A percentile compares a stretch with the other conserved stretches of the same genome.
phyloP scores from a whole-genome alignment of 768 basidiomycete genomes.

The Lactarius trivialis region DNA sequence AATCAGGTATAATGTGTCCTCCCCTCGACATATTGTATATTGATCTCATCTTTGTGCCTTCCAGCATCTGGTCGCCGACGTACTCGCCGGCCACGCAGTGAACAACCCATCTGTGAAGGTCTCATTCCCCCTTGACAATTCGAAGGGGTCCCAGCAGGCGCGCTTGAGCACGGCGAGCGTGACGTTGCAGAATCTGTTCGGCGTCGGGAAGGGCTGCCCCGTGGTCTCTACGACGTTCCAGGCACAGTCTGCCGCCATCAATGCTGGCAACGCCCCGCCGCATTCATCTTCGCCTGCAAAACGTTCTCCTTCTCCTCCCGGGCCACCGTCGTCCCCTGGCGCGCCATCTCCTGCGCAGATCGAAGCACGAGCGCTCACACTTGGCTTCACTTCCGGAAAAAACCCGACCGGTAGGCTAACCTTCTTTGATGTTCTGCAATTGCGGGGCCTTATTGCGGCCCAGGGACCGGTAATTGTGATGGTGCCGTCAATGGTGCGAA shows the following conservation, averaged over 20 bases:
- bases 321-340: too few species aligned
- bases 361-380: conserved; percentile 24
- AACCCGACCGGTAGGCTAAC: conserved; percentile 25
- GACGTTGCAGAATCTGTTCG: conserved; percentile 68
- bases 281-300: too few species aligned
- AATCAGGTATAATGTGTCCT: conserved; percentile 22
- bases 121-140: conserved; percentile 57
- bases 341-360: conserved; percentile 1
- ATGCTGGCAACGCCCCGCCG: too few species aligned
- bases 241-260: too few species aligned
- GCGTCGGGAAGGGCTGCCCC: conserved; percentile 63
- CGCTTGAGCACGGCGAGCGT: conserved; percentile 54
- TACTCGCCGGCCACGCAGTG: conserved; percentile 34
- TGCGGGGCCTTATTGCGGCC: too few species aligned
- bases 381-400: conserved; percentile 26
- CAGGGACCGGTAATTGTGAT: too few species aligned
- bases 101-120: conserved; percentile 57
- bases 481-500: conserved; percentile 16
- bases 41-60: not conserved
- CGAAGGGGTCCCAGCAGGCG: conserved; percentile 39
- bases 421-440: not conserved
- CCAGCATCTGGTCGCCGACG: conserved; percentile 9
- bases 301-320: too few species aligned
- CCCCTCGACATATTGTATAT: too few species aligned
- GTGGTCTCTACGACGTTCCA: conserved; percentile 50